Conservation (phyloP, 2,329 filamentous ascomycete species). For the Colletotrichum tanaceti region DNA sequence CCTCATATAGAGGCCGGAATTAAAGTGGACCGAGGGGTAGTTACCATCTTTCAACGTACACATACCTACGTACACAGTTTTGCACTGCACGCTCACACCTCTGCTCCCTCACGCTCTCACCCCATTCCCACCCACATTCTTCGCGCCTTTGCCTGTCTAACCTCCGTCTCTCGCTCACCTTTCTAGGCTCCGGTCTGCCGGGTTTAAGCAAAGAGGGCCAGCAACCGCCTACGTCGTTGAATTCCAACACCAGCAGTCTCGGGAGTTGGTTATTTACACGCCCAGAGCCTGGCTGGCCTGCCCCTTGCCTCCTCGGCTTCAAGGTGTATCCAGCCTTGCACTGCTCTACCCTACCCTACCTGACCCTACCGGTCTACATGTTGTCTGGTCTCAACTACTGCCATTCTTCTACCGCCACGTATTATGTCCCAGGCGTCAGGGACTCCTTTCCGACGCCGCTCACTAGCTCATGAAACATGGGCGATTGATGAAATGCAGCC, state of each 20-base stretch:
- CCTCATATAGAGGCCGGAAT: too few relatives aligned
- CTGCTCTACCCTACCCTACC: too few relatives aligned
- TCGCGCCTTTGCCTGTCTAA: neutral
- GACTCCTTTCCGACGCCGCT: neutral
- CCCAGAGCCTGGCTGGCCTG: neutral
- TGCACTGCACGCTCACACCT: too few relatives aligned
- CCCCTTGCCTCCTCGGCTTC: neutral
- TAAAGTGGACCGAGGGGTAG: too few relatives aligned
- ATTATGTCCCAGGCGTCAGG: neutral
- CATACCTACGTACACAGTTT: too few relatives aligned
- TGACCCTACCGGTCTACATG: neutral
- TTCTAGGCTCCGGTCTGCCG: neutral
- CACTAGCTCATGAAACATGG: neutral
- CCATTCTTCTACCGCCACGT: neutral
- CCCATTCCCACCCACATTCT: neutral
- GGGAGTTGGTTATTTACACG: neutral
- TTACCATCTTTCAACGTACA: too few relatives aligned
- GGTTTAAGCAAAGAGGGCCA: neutral
- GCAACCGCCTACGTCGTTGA: neutral
- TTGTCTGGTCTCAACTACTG: neutral
- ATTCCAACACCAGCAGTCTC: neutral
- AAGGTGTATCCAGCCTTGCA: neutral
- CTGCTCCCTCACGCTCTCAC: neutral
- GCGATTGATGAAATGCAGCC: neutral
- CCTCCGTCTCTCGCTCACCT: neutral